A percentile compares a stretch with the other conserved stretches of the same genome.
These are phyloP conservation scores for Metschnikowia aberdeeniae DNA, from an alignment of 805 yeast genomes.

Conservation along the genomic window DNA sequence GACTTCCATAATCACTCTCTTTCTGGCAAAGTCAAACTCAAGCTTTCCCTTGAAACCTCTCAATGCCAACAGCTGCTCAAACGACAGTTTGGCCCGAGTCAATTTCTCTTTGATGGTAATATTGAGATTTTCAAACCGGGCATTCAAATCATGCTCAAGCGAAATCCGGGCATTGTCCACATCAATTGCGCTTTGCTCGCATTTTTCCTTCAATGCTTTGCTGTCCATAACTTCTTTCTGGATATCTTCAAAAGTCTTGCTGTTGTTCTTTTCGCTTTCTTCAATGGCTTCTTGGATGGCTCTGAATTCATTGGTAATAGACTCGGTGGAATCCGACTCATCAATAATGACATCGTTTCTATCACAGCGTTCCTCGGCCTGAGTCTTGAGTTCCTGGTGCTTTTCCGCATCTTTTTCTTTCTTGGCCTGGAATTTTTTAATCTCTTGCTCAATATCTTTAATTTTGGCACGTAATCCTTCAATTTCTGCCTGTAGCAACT, in stretches of 20 bases:
- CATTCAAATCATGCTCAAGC: conserved; percentile 28
- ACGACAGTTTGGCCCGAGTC: conserved; percentile 36
- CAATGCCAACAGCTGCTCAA: conserved; percentile 54
- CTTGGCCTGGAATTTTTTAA: conserved; percentile 13
- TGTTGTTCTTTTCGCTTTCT: conserved; percentile 50
- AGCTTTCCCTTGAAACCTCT: conserved; percentile 76
- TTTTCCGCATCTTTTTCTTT: conserved; percentile 11
- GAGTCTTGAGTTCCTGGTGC: conserved; percentile 16
- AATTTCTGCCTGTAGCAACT: conserved; percentile 13
- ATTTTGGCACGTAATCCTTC: conserved; percentile 25
- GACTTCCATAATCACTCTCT: conserved; percentile 53
- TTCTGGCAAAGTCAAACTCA: conserved; percentile 52
- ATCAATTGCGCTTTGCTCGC: conserved; percentile 37
- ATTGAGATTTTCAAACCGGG: conserved; percentile 30
- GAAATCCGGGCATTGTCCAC: conserved; percentile 25
- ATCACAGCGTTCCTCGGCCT: conserved; percentile 42
- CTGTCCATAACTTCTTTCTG: conserved; percentile 43
- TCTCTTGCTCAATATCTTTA: conserved; percentile 10
- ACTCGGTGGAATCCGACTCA: conserved; percentile 41
- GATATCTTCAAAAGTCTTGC: conserved; percentile 54
- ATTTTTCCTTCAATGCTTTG: conserved; percentile 40
- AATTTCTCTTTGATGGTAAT: conserved; percentile 30
- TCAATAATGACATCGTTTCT: conserved; percentile 42
- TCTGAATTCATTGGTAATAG: conserved; percentile 47
- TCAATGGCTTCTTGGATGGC: conserved; percentile 44